Evolutionary conservation across 73 alveolate genomes (phyloP).

Genomic region (Tetrahymena borealis): DNA sequence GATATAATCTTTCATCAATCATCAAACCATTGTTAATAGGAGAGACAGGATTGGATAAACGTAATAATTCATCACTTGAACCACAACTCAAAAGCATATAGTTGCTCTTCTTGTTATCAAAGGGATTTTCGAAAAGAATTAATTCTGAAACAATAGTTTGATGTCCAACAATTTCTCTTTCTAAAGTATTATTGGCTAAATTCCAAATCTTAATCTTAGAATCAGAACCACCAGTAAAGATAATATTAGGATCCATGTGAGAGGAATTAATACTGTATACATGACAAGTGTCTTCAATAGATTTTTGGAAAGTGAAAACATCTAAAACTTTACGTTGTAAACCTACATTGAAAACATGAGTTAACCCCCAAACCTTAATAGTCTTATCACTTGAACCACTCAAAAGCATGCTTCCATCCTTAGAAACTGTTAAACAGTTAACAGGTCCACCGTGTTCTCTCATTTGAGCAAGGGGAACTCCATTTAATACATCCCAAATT

Average conservation of each 20-base stretch:
- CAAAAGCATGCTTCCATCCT: background rate
- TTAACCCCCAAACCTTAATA: background rate
- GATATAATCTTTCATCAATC: background rate
- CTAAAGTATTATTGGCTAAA: background rate
- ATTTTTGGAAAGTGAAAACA: background rate
- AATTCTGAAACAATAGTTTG: constrained; percentile 23
- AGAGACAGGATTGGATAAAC: background rate
- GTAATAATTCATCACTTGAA: background rate
- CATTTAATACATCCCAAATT: background rate
- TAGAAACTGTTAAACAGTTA: background rate
- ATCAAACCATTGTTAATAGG: background rate
- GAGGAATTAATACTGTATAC: constrained; percentile 17
- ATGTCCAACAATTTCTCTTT: constrained; percentile 35
- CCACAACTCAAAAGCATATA: background rate
- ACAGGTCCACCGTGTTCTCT: background rate
- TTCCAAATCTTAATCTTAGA: constrained; percentile 36
- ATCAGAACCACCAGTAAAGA: constrained; percentile 41
- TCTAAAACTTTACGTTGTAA: background rate
- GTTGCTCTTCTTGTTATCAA: constrained; percentile 3
- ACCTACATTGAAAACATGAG: background rate
- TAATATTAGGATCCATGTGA: constrained; percentile 15
- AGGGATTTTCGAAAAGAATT: constrained; percentile 37
- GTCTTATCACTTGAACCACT: background rate
- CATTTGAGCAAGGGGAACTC: background rate
- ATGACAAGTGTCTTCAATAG: background rate